Evolutionary conservation across 805 yeast genomes (phyloP).

Genomic region (Isabelozyma rhagii): DNA sequence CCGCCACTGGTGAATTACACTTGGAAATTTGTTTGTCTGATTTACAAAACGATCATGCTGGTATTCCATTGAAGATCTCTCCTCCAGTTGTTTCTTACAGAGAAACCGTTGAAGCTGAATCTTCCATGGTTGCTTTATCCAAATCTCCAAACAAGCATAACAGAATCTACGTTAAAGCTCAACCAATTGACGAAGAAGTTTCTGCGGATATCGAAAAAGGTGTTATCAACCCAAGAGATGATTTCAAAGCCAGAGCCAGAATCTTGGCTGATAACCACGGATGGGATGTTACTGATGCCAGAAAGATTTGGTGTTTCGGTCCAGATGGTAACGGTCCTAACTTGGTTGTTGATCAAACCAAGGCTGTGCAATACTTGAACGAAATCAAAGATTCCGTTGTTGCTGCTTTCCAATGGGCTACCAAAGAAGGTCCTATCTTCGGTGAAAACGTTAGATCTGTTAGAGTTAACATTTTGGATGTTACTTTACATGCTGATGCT

Average conservation of each 20-base stretch:
- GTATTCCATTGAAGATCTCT: constrained; percentile 96
- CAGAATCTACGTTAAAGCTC: constrained; percentile 98
- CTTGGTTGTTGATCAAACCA: constrained; percentile 98
- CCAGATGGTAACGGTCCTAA: constrained; percentile 99
- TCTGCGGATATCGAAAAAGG: constrained; percentile 90
- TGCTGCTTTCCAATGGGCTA: constrained; percentile 99
- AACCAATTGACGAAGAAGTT: constrained; percentile 93
- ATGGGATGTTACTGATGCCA: constrained; percentile 99
- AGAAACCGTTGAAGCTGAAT: constrained; percentile 94
- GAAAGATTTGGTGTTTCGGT: constrained; percentile 99
- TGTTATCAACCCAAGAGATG: constrained; percentile 91
- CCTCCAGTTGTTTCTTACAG: constrained; percentile 98
- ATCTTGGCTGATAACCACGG: constrained; percentile 97
- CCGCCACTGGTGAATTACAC: constrained; percentile 99
- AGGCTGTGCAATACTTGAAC: constrained; percentile 98
- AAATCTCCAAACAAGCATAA: constrained; percentile 99
- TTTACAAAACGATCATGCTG: constrained; percentile 98
- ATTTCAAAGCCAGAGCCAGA: constrained; percentile 99
- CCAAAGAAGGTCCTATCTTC: constrained; percentile 98
- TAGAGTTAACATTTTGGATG: constrained; percentile 98
- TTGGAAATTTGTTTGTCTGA: constrained; percentile 96
- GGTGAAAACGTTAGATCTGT: constrained; percentile 96
- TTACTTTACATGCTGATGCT: constrained; percentile 99
- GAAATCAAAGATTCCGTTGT: constrained; percentile 99
- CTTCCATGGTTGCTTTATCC: constrained; percentile 93